Percentiles rank a stretch among this genome's conserved stretches.
phyloP scores from a whole-genome alignment of 2,329 filamentous ascomycete genomes.

The Dryadomyces quercivorus region DNA sequence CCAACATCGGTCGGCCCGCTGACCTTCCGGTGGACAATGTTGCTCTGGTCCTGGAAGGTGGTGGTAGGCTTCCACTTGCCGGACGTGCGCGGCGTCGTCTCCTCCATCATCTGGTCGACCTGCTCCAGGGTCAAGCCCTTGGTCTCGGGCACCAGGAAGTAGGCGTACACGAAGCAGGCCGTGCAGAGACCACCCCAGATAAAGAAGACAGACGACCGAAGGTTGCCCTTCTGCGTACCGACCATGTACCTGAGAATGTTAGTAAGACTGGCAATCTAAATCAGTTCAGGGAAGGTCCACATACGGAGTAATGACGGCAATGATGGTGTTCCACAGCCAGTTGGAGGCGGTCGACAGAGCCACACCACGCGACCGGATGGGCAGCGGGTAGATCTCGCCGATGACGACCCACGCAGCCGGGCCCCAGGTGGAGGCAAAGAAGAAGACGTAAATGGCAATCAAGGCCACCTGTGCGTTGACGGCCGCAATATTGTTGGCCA shows the following conservation, averaged over 20 bases:
- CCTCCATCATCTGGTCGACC: conserved; percentile 81
- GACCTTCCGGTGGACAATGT: not conserved
- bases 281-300: conserved; percentile 26
- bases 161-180: conserved; percentile 48
- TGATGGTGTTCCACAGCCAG: conserved; percentile 72
- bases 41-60: conserved; percentile 45
- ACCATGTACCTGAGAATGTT: not conserved
- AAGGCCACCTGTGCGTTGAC: conserved; percentile 68
- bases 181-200: conserved; percentile 60
- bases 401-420: conserved; percentile 73
- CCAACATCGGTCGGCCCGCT: not conserved
- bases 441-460: conserved; percentile 88
- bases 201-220: conserved; percentile 62
- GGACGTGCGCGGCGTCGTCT: conserved; percentile 66
- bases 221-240: conserved; percentile 44
- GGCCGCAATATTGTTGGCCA: conserved; percentile 42
- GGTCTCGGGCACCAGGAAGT: conserved; percentile 63
- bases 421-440: conserved; percentile 83
- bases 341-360: conserved; percentile 78
- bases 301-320: conserved; percentile 40
- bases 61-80: conserved; percentile 61
- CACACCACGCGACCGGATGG: conserved; percentile 79
- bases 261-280: not conserved
- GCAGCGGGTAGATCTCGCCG: conserved; percentile 82
- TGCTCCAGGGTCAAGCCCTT: conserved; percentile 69